A percentile compares a stretch with the other conserved stretches of the same genome.
Evolutionary conservation across 2,329 filamentous ascomycete genomes (phyloP).

Genomic region (Sarocladium brachiariae): DNA sequence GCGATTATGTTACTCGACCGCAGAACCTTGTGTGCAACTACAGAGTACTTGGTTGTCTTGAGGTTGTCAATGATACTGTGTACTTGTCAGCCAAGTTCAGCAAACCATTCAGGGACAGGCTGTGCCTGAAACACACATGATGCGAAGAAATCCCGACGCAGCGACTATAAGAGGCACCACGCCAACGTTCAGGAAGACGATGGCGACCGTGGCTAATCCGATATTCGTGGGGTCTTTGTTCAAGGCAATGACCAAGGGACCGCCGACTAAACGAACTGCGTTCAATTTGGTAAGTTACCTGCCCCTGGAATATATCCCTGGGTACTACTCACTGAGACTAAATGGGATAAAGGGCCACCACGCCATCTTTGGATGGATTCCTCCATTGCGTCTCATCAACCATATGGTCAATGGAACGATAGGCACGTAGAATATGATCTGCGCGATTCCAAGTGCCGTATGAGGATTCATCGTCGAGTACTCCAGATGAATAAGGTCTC

Average conservation of each 20-base stretch:
- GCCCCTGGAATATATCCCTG: background rate
- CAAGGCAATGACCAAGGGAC: constrained; percentile 20
- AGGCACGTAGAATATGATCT: constrained; percentile 21
- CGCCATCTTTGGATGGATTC: constrained; percentile 20
- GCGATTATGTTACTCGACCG: background rate
- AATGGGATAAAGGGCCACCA: constrained; percentile 22
- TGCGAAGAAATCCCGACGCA: constrained; percentile 18
- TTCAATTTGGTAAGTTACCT: background rate
- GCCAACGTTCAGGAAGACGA: constrained; percentile 23
- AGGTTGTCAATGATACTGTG: constrained; percentile 1
- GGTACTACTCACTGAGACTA: constrained; percentile 17
- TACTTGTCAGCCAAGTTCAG: background rate
- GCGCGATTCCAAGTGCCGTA: constrained; percentile 18
- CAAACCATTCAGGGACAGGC: background rate
- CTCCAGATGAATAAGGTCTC: too few species aligned
- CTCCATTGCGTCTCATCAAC: constrained; percentile 20
- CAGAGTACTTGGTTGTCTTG: background rate
- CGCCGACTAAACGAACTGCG: constrained; percentile 22
- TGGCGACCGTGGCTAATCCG: constrained; percentile 19
- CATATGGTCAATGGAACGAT: constrained; percentile 18
- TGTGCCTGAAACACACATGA: constrained; percentile 17
- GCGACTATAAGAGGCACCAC: constrained; percentile 21
- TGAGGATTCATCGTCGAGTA: constrained; percentile 15
- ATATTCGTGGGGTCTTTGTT: constrained; percentile 14
- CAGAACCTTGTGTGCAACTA: background rate